Evolutionary conservation across 2,329 filamentous ascomycete genomes (phyloP).

Genomic region (Microcyclosporella mali): DNA sequence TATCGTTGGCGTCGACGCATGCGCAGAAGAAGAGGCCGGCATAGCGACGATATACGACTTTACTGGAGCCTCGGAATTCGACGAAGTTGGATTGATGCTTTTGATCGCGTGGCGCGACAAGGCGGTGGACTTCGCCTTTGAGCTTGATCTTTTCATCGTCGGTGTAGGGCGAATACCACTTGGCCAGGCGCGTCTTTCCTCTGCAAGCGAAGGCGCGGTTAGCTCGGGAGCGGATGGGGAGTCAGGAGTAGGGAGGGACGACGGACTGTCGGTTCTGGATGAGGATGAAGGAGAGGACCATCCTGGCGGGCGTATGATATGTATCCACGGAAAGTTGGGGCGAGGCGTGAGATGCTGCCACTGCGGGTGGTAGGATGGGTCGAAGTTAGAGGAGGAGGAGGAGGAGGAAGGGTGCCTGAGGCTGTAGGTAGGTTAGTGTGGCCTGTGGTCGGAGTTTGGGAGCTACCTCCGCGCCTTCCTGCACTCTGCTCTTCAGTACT

Average conservation of each 20-base stretch:
- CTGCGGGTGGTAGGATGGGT: constrained; percentile 1
- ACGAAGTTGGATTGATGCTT: constrained; percentile 99
- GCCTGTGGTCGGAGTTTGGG: no score
- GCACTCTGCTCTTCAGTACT: no score
- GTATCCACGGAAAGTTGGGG: not conserved
- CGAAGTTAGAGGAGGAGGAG: no score
- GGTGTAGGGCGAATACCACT: constrained; percentile 98
- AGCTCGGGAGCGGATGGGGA: constrained; percentile 12
- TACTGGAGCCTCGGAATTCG: constrained; percentile 79
- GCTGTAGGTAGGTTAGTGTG: no score
- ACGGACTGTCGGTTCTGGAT: constrained; percentile 80
- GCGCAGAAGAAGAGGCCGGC: constrained; percentile 98
- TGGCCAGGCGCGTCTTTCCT: constrained; percentile 95
- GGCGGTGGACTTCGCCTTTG: constrained; percentile 97
- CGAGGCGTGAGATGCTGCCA: not conserved
- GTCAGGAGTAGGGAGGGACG: constrained; percentile 1
- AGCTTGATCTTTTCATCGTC: constrained; percentile 99
- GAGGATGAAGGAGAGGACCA: constrained; percentile 78
- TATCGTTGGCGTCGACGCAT: constrained; percentile 97
- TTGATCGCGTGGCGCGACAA: constrained; percentile 94
- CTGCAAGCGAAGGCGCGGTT: constrained; percentile 50
- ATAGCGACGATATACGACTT: constrained; percentile 95
- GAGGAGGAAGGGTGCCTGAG: no score
- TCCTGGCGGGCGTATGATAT: no score
- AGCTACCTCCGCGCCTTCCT: no score